Conservation (phyloP, 805 yeast genomes). For the Kuraishia cidri region DNA sequence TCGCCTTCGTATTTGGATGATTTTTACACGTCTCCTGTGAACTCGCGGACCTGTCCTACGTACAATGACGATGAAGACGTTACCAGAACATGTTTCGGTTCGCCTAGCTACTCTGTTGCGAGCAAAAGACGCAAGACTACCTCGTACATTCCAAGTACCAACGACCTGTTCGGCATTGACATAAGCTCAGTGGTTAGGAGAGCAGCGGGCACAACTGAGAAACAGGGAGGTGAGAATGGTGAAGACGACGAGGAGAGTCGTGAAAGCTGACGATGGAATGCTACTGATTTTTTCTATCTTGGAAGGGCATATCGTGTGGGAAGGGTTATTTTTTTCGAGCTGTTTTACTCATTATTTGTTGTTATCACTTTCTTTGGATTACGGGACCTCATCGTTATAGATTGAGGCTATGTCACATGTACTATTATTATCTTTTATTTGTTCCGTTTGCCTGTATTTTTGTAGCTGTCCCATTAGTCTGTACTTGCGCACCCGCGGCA, state of each 20-base stretch:
- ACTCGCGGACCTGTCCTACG: slow-evolving; percentile 6
- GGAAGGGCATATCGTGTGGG: too few relatives aligned
- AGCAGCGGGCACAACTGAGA: slow-evolving; percentile 20
- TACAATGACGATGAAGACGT: slow-evolving; percentile 16
- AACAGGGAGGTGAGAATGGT: neutral
- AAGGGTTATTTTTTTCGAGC: too few relatives aligned
- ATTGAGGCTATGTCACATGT: neutral
- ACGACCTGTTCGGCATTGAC: slow-evolving; percentile 52
- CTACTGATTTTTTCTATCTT: too few relatives aligned
- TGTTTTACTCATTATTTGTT: too few relatives aligned
- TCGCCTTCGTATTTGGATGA: slow-evolving; percentile 63
- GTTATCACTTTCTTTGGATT: too few relatives aligned
- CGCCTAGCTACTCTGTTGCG: slow-evolving; percentile 22
- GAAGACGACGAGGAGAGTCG: too few relatives aligned
- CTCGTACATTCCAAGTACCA: slow-evolving; percentile 13
- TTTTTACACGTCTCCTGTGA: slow-evolving; percentile 46
- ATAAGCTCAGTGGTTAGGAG: slow-evolving; percentile 37
- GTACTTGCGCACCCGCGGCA: slow-evolving; percentile 78
- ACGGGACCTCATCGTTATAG: too few relatives aligned
- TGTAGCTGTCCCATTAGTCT: slow-evolving; percentile 28
- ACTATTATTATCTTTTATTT: too few relatives aligned
- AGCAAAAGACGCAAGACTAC: slow-evolving; percentile 10
- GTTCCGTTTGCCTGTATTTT: neutral
- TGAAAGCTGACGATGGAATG: too few relatives aligned
- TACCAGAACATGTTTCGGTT: slow-evolving; percentile 21